Evolutionary conservation across 1,139 yeast species (phyloP).

Genomic region (Arxiozyma bovina): DNA sequence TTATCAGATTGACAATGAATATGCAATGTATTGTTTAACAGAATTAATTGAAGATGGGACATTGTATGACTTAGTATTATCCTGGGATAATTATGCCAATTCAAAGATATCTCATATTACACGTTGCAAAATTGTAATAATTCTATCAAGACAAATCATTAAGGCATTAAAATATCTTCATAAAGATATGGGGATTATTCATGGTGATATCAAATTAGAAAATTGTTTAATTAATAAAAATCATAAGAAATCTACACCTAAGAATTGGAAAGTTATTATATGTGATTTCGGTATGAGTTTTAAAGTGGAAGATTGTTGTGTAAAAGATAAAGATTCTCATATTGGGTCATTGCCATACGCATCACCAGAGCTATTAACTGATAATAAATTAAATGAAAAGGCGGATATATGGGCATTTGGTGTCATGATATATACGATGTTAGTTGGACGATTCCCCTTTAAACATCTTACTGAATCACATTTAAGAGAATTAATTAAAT

Average conservation of each 20-base stretch:
- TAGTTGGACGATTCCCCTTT: constrained; percentile 71
- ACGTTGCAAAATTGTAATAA: constrained; percentile 35
- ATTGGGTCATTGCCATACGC: constrained; percentile 92
- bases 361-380: constrained; percentile 70
- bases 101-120: constrained; percentile 20
- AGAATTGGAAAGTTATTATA: constrained; percentile 37
- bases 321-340: constrained; percentile 29
- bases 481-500: constrained; percentile 59
- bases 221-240: constrained; percentile 50
- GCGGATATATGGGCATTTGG: constrained; percentile 88
- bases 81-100: constrained; percentile 48
- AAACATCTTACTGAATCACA: constrained; percentile 75
- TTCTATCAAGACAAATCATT: constrained; percentile 40
- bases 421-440: constrained; percentile 62
- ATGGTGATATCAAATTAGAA: constrained; percentile 84
- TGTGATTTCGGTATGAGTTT: constrained; percentile 88
- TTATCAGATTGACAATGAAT: constrained; percentile 48
- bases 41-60: constrained; percentile 73
- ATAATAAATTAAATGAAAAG: constrained; percentile 48
- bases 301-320: constrained; percentile 13
- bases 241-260: constrained; percentile 25
- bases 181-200: constrained; percentile 53
- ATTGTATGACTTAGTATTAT: constrained; percentile 61
- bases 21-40: constrained; percentile 65
- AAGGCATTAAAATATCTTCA: constrained; percentile 67